Percentiles rank a stretch among this genome's conserved stretches.
Evolutionary conservation across 2,329 filamentous ascomycete species (phyloP).

Genomic region (Leptographium radiaticola): DNA sequence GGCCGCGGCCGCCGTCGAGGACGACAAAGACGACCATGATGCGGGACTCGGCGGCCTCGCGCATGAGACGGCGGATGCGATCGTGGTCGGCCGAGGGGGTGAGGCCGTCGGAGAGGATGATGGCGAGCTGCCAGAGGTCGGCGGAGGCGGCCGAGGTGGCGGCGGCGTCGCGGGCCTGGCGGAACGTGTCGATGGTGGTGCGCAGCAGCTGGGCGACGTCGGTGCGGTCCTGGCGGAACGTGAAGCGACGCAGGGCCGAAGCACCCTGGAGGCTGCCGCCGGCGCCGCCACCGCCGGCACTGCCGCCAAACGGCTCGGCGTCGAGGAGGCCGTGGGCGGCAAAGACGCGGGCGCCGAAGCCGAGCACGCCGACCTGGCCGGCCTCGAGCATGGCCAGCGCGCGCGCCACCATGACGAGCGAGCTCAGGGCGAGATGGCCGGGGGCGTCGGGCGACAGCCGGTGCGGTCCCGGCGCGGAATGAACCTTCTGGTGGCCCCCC

Average conservation of each 20-base stretch:
- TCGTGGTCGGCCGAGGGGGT: slow-evolving; percentile 75
- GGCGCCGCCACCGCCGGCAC: slow-evolving; percentile 36
- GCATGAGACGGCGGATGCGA: slow-evolving; percentile 64
- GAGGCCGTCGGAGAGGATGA: slow-evolving; percentile 88
- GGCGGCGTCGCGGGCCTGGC: slow-evolving; percentile 53
- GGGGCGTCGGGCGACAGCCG: not conserved
- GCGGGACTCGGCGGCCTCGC: slow-evolving; percentile 79
- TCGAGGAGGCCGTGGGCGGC: slow-evolving; percentile 71
- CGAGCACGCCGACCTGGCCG: slow-evolving; percentile 81
- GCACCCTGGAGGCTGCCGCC: slow-evolving; percentile 45
- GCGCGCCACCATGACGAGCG: slow-evolving; percentile 79
- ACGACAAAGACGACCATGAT: slow-evolving; percentile 99
- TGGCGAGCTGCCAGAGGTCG: slow-evolving; percentile 88
- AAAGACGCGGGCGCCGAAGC: slow-evolving; percentile 74
- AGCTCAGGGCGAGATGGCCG: slow-evolving; percentile 77
- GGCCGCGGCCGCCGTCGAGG: slow-evolving; percentile 53
- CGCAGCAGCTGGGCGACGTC: slow-evolving; percentile 70
- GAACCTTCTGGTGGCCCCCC: too few relatives aligned
- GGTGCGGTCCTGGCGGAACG: slow-evolving; percentile 73
- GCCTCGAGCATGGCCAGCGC: slow-evolving; percentile 86
- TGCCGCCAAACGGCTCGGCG: slow-evolving; percentile 52
- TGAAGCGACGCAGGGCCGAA: slow-evolving; percentile 73
- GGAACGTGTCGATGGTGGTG: slow-evolving; percentile 70
- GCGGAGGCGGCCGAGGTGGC: slow-evolving; percentile 27
- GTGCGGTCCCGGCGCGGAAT: not conserved